Evolutionary conservation across 257 asterid genomes (phyloP).

Genomic region (Fraxinus quadrangulata): DNA sequence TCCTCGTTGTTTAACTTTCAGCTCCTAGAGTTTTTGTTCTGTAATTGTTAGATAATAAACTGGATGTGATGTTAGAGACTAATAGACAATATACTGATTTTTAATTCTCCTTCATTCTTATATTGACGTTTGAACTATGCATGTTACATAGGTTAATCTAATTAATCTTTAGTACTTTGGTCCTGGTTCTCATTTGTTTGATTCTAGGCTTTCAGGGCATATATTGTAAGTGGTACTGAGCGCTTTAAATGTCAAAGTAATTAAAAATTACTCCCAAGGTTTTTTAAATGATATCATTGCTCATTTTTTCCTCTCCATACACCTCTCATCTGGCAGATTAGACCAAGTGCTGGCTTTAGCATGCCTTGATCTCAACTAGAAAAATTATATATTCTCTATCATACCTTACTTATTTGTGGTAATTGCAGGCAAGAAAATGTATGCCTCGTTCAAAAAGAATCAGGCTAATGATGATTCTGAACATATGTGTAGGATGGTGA

Average conservation of each 20-base stretch:
- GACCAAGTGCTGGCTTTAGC: too few species aligned
- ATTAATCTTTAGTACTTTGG: background rate
- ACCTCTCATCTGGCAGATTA: too few species aligned
- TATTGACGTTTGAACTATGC: background rate
- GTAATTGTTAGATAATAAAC: background rate
- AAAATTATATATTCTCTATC: background rate
- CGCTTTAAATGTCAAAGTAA: background rate
- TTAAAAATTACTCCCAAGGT: background rate
- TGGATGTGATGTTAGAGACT: background rate
- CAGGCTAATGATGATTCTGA: background rate
- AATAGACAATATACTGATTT: background rate
- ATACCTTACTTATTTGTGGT: background rate
- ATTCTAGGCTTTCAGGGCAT: slow-evolving; percentile 44
- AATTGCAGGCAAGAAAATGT: slow-evolving; percentile 51
- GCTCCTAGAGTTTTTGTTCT: background rate
- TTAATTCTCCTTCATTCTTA: background rate
- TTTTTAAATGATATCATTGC: background rate
- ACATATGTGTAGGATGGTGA: background rate
- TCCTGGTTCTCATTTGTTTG: background rate
- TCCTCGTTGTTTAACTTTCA: background rate
- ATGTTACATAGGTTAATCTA: background rate
- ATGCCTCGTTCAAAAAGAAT: slow-evolving; percentile 46
- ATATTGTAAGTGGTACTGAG: slow-evolving; percentile 33
- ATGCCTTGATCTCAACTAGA: too few species aligned
- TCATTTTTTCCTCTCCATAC: background rate